Evolutionary conservation across 2,329 filamentous ascomycete species (phyloP).

Genomic region (Trichoderma sp.): DNA sequence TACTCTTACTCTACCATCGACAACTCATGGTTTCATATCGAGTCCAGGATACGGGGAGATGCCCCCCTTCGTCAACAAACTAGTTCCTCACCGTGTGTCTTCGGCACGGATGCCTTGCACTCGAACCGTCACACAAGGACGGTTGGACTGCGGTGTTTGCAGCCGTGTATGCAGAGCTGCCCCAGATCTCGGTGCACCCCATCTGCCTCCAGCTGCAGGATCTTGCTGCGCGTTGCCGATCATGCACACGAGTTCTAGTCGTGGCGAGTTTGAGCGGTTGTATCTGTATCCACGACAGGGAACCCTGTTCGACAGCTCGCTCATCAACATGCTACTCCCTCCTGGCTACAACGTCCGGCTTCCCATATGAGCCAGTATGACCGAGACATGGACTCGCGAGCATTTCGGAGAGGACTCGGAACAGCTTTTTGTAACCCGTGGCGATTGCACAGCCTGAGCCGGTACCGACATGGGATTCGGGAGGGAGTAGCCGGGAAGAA

Average conservation of each 20-base stretch:
- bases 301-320: background rate
- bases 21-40: background rate
- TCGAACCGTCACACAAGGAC: slow-evolving; percentile 1
- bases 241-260: background rate
- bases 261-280: background rate
- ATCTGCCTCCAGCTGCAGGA: background rate
- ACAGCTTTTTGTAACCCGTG: background rate
- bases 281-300: background rate
- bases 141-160: slow-evolving; percentile 7
- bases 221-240: slow-evolving; percentile 1
- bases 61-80: background rate
- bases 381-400: slow-evolving; percentile 13
- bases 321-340: background rate
- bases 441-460: background rate
- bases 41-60: background rate
- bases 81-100: background rate
- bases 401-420: slow-evolving; percentile 2
- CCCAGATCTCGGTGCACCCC: slow-evolving; percentile 11
- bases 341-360: background rate
- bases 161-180: background rate
- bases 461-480: slow-evolving; percentile 3
- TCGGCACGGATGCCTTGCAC: slow-evolving; percentile 4
- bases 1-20: background rate
- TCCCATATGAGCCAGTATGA: background rate
- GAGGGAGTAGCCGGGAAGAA: slow-evolving; percentile 19